phyloP scores from a whole-genome alignment of 768 basidiomycete species.

The Ramaria sp. region DNA sequence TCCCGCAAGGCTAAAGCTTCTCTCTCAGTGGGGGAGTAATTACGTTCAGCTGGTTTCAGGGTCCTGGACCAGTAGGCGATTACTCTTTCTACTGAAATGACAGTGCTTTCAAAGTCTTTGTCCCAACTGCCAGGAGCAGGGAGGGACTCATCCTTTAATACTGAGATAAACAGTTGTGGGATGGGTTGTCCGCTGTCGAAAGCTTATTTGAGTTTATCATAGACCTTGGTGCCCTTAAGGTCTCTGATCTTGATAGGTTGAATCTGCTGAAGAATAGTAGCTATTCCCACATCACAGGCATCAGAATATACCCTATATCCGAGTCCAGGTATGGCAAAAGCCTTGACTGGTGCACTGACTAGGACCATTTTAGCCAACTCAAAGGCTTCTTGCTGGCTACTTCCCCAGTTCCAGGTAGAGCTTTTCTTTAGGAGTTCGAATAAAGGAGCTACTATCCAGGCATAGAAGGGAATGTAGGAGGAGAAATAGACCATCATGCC shows the following conservation, averaged over 20 bases:
- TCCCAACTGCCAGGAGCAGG: constrained; percentile 18
- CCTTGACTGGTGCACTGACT: constrained; percentile 22
- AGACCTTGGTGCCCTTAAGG: constrained; percentile 14
- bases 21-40: constrained; percentile 13
- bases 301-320: constrained; percentile 29
- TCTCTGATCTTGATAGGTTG: constrained; percentile 12
- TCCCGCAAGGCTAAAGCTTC: constrained; percentile 12
- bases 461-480: too few species aligned
- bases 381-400: constrained; percentile 19
- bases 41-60: constrained; percentile 11
- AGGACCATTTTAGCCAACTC: constrained; percentile 20
- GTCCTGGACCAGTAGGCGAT: constrained; percentile 12
- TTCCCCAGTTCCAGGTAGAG: constrained; percentile 15
- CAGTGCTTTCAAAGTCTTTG: constrained; percentile 14
- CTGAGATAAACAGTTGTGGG: constrained; percentile 2
- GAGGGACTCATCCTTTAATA: constrained; percentile 15
- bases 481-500: too few species aligned
- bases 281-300: constrained; percentile 16
- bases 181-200: constrained; percentile 5
- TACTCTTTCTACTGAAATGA: constrained; percentile 9
- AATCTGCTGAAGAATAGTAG: constrained; percentile 16
- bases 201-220: constrained; percentile 11
- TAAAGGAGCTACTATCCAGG: too few species aligned
- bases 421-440: constrained; percentile 25
- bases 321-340: constrained; percentile 18